Evolutionary conservation across 2,329 filamentous ascomycete species (phyloP).

Genomic region (Fusarium torulosum): DNA sequence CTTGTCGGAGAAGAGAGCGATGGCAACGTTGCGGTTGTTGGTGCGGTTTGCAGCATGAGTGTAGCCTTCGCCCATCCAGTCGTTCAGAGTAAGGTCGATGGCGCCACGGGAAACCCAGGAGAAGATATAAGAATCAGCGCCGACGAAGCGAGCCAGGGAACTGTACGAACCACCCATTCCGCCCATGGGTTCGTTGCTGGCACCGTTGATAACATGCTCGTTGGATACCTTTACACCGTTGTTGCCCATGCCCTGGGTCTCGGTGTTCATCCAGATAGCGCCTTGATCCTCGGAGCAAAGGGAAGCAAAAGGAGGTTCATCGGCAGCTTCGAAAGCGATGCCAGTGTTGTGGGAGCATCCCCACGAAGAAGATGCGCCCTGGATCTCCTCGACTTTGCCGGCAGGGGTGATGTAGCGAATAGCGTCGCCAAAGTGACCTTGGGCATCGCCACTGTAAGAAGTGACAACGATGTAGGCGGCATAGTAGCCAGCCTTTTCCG

Average conservation of each 20-base stretch:
- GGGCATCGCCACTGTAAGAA: slow-evolving; percentile 64
- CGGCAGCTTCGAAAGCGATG: slow-evolving; percentile 72
- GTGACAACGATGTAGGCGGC: slow-evolving; percentile 74
- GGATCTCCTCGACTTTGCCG: slow-evolving; percentile 64
- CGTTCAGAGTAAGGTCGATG: slow-evolving; percentile 64
- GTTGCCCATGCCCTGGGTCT: slow-evolving; percentile 66
- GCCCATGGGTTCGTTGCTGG: slow-evolving; percentile 69
- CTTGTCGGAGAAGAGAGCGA: slow-evolving; percentile 69
- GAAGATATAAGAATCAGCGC: slow-evolving; percentile 68
- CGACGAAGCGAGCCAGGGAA: slow-evolving; percentile 65
- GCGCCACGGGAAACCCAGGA: slow-evolving; percentile 73
- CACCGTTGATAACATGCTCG: slow-evolving; percentile 72
- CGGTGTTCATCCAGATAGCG: slow-evolving; percentile 73
- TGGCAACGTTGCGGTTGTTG: slow-evolving; percentile 70
- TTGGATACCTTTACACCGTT: slow-evolving; percentile 71
- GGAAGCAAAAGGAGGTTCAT: slow-evolving; percentile 68
- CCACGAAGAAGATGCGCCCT: slow-evolving; percentile 67
- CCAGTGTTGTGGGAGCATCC: slow-evolving; percentile 75
- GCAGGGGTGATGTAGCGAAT: slow-evolving; percentile 60
- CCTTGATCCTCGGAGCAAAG: slow-evolving; percentile 73
- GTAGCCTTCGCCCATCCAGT: slow-evolving; percentile 70
- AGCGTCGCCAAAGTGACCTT: slow-evolving; percentile 70
- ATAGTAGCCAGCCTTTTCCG: slow-evolving; percentile 66
- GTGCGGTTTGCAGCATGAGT: slow-evolving; percentile 65
- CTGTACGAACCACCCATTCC: slow-evolving; percentile 74